These are phyloP conservation scores for Uronychia binucleata DNA, from an alignment of 73 alveolate genomes.

Conservation along the genomic window DNA sequence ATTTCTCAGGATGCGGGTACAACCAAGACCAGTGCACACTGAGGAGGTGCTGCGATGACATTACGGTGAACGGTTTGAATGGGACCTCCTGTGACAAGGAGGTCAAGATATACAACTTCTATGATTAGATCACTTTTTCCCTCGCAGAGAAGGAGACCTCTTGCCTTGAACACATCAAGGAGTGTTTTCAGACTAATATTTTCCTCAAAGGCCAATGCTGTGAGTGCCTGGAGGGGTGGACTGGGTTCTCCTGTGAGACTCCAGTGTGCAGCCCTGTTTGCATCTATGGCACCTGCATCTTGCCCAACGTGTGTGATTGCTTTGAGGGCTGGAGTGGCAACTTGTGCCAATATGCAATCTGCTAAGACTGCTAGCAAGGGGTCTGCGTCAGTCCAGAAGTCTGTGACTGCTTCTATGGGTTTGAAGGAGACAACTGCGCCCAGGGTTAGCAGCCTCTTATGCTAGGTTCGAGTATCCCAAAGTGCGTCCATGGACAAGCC, in stretches of 20 bases:
- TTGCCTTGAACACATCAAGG: conserved; percentile 45
- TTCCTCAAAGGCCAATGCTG: conserved; percentile 67
- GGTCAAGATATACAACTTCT: conserved; percentile 28
- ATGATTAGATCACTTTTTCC: conserved; percentile 47
- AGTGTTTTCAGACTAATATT: conserved; percentile 59
- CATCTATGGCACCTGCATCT: conserved; percentile 80
- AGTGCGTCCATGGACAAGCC: conserved; percentile 79
- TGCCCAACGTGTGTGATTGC: conserved; percentile 78
- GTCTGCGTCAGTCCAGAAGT: conserved; percentile 85
- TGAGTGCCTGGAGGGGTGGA: conserved; percentile 82
- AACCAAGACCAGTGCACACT: conserved; percentile 59
- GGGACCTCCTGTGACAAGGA: conserved; percentile 32
- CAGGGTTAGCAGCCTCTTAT: too few species aligned
- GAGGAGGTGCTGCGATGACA: conserved; percentile 73
- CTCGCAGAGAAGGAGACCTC: conserved; percentile 11
- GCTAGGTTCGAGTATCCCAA: conserved; percentile 73
- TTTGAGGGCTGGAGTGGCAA: conserved; percentile 78
- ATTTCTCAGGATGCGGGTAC: conserved; percentile 85
- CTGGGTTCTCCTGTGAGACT: conserved; percentile 83
- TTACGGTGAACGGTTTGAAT: conserved; percentile 39
- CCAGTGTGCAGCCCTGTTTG: conserved; percentile 88
- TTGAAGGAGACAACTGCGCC: conserved; percentile 74
- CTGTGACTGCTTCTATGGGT: conserved; percentile 92
- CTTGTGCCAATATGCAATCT: conserved; percentile 75
- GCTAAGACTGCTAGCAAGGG: conserved; percentile 84